Percentiles rank a stretch among this genome's conserved stretches.
Evolutionary conservation across 1,284 basidiomycete species (phyloP).

Genomic region (Macrocybe sp.): DNA sequence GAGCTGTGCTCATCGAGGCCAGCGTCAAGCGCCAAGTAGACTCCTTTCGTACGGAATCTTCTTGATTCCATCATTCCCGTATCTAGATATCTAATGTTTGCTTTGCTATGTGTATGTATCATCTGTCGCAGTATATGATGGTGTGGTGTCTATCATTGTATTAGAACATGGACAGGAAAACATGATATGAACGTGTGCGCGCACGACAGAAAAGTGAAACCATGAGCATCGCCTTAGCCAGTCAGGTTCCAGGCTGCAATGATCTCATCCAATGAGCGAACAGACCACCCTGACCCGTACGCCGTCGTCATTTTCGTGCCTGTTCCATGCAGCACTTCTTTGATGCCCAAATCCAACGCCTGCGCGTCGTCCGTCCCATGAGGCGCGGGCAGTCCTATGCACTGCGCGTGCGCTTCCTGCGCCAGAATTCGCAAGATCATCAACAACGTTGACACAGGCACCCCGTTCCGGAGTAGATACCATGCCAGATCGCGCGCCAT

Average conservation of each 20-base stretch:
- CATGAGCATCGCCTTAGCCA: not conserved
- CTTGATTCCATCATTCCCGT: not conserved
- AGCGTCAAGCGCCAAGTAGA: constrained; percentile 29
- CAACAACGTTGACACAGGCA: constrained; percentile 62
- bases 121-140: too few relatives aligned
- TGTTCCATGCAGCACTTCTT: constrained; percentile 60
- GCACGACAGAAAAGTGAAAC: not conserved
- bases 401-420: constrained; percentile 51
- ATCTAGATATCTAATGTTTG: too few relatives aligned
- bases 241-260: constrained; percentile 45
- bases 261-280: constrained; percentile 58
- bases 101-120: too few relatives aligned
- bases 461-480: constrained; percentile 64
- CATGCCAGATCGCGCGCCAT: constrained; percentile 36
- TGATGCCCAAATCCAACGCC: constrained; percentile 55
- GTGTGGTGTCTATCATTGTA: too few relatives aligned
- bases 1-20: constrained; percentile 25
- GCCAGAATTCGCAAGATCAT: constrained; percentile 54
- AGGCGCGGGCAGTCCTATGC: constrained; percentile 40
- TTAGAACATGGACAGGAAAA: not conserved
- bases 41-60: constrained; percentile 21
- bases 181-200: not conserved
- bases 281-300: constrained; percentile 64
- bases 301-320: constrained; percentile 64
- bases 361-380: constrained; percentile 44